Percentiles rank a stretch among this genome's conserved stretches.
Evolutionary conservation across 805 yeast genomes (phyloP).

Genomic region (Zygotorulaspora danielsina): DNA sequence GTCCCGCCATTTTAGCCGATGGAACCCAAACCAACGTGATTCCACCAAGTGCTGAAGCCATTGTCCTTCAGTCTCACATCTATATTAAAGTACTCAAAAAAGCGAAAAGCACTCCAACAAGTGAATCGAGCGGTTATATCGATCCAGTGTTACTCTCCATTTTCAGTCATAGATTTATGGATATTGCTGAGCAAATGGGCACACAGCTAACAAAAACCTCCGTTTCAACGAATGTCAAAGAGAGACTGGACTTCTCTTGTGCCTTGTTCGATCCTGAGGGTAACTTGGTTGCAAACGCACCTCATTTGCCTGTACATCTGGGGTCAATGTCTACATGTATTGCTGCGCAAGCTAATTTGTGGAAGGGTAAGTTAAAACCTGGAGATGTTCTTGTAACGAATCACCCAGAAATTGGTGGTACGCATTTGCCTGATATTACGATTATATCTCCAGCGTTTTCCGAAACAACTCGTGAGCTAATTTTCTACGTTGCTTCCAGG

Average conservation of each 20-base stretch:
- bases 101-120: constrained; percentile 9
- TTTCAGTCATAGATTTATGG: constrained; percentile 82
- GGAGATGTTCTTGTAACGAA: constrained; percentile 78
- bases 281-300: constrained; percentile 82
- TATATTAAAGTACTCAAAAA: constrained; percentile 37
- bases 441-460: constrained; percentile 86
- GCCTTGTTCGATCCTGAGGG: constrained; percentile 75
- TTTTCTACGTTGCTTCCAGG: constrained; percentile 88
- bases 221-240: constrained; percentile 79
- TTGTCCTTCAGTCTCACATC: constrained; percentile 58
- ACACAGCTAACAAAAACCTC: constrained; percentile 72
- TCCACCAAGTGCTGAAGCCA: constrained; percentile 57
- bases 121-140: constrained; percentile 12
- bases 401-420: constrained; percentile 82
- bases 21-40: constrained; percentile 76
- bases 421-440: constrained; percentile 86
- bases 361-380: constrained; percentile 59
- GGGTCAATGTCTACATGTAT: constrained; percentile 86
- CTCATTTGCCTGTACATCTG: constrained; percentile 81
- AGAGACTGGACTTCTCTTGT: constrained; percentile 78
- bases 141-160: constrained; percentile 74
- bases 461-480: constrained; percentile 45
- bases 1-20: constrained; percentile 78
- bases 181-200: constrained; percentile 90
- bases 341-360: constrained; percentile 55